Percentiles rank a stretch among this genome's conserved stretches.
Conservation (phyloP, 495 filamentous ascomycete genomes). For the Lepraria neglecta region DNA sequence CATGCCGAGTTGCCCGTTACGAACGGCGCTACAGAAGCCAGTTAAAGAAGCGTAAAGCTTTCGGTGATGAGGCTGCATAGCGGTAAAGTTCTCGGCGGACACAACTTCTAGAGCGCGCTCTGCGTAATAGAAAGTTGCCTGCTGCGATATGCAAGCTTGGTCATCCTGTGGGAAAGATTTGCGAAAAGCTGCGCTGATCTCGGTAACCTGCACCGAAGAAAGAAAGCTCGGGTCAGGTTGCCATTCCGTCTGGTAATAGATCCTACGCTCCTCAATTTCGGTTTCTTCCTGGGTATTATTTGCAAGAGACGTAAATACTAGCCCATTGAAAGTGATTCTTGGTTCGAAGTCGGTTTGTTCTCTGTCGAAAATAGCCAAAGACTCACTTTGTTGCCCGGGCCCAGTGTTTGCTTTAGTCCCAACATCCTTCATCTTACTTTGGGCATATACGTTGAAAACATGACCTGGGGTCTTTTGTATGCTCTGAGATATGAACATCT, state of each 20-base stretch:
- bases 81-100: neutral
- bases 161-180: constrained; percentile 1
- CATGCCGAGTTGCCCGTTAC: neutral
- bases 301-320: constrained; percentile 16
- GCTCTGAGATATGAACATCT: constrained; percentile 26
- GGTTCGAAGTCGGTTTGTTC: neutral
- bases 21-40: neutral
- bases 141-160: constrained; percentile 1
- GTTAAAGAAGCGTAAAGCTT: constrained; percentile 14
- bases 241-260: constrained; percentile 12
- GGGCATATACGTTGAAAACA: constrained; percentile 24
- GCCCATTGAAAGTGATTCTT: constrained; percentile 3
- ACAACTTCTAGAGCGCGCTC: constrained; percentile 11
- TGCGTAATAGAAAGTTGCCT: constrained; percentile 18
- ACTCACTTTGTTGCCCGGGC: neutral
- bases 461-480: constrained; percentile 23
- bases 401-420: neutral
- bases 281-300: neutral
- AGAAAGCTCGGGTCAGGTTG: constrained; percentile 12
- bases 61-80: constrained; percentile 16
- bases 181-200: neutral
- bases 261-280: neutral
- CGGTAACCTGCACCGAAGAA: neutral
- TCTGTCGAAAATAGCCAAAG: neutral
- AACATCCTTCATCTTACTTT: neutral